Conservation (phyloP, 2,329 filamentous ascomycete species). For the Nigrospora osmanthi region DNA sequence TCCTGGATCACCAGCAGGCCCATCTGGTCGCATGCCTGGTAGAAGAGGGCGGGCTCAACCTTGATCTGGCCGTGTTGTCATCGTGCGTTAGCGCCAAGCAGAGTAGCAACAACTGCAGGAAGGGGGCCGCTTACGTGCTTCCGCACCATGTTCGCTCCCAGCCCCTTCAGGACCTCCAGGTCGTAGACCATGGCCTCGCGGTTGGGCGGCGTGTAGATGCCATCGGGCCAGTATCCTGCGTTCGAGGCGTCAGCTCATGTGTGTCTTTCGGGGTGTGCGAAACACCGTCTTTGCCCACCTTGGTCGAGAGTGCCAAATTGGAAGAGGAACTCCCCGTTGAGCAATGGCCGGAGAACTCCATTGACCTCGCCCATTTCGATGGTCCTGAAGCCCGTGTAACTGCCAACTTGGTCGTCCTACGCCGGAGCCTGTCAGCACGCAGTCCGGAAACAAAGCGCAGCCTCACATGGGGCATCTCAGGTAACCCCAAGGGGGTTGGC, state of each 20-base stretch:
- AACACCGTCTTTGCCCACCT: not conserved
- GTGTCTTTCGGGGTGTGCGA: not conserved
- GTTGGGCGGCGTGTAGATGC: constrained; percentile 57
- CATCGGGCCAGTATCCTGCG: constrained; percentile 61
- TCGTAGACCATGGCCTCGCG: constrained; percentile 62
- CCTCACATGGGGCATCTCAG: too few relatives aligned
- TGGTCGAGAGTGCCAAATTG: constrained; percentile 63
- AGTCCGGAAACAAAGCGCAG: too few relatives aligned
- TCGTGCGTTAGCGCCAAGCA: not conserved
- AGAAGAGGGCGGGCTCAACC: constrained; percentile 59
- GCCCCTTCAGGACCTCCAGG: constrained; percentile 51
- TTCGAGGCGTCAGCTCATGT: not conserved
- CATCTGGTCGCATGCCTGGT: constrained; percentile 58
- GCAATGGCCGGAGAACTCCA: constrained; percentile 50
- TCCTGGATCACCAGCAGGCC: constrained; percentile 64
- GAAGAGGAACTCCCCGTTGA: constrained; percentile 65
- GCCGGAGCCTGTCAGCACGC: too few relatives aligned
- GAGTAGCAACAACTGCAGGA: not conserved
- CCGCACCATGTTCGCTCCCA: constrained; percentile 64
- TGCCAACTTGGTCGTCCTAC: constrained; percentile 42
- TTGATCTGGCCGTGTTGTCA: constrained; percentile 42
- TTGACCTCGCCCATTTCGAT: constrained; percentile 48
- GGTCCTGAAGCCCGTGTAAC: constrained; percentile 64
- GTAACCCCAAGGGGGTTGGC: too few relatives aligned
- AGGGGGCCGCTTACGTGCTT: constrained; percentile 50